phyloP scores from a whole-genome alignment of 352 stramenopile genomes.

The Elongisporangium prolatum region DNA sequence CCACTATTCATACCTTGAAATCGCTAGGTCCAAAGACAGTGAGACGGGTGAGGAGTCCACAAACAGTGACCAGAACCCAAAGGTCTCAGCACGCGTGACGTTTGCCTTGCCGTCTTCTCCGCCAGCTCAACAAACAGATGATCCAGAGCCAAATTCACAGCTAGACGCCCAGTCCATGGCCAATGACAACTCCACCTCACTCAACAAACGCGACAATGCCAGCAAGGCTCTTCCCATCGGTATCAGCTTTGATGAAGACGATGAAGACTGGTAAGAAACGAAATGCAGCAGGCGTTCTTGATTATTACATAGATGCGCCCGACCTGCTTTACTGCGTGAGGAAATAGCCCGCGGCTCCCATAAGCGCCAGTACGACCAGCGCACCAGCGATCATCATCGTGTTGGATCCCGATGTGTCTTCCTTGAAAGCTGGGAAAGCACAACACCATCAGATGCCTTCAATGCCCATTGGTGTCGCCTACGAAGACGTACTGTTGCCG shows the following conservation, averaged over 20 bases:
- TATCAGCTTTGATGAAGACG: neutral
- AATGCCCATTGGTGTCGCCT: neutral
- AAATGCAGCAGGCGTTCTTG: too few relatives aligned
- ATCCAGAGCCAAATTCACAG: neutral
- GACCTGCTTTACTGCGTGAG: slow-evolving; percentile 18
- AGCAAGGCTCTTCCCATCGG: neutral
- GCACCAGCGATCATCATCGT: slow-evolving; percentile 42
- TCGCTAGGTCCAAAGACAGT: neutral
- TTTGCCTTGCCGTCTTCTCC: neutral
- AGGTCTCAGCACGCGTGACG: neutral
- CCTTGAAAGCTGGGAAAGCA: slow-evolving; percentile 48
- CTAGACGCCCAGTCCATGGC: neutral
- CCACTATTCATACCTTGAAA: neutral
- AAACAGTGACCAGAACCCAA: neutral
- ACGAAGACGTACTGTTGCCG: slow-evolving; percentile 62
- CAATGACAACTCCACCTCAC: neutral
- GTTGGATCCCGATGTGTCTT: slow-evolving; percentile 45
- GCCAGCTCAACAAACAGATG: neutral
- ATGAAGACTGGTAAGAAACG: neutral
- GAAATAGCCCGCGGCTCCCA: slow-evolving; percentile 53
- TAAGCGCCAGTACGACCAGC: slow-evolving; percentile 39
- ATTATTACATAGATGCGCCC: neutral
- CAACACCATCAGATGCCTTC: neutral
- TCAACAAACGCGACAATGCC: neutral
- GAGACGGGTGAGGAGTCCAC: neutral